Conservation (phyloP, 2,329 filamentous ascomycete species). For the Clonostachys byssicola region DNA sequence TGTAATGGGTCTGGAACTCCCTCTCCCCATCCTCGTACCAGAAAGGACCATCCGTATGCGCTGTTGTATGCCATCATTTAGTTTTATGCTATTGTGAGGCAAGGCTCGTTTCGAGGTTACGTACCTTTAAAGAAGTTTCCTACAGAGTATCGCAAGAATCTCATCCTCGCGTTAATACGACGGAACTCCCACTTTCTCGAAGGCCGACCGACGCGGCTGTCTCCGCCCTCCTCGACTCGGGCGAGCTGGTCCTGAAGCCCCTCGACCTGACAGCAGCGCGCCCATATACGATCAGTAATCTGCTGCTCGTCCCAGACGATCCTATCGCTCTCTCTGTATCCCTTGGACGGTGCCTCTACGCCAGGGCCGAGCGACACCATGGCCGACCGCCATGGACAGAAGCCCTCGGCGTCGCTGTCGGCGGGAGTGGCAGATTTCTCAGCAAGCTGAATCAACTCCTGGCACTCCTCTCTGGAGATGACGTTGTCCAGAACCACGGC, state of each 20-base stretch:
- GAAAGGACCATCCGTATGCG: constrained; percentile 67
- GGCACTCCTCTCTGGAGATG: constrained; percentile 53
- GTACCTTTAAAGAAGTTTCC: constrained; percentile 68
- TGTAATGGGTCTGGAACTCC: constrained; percentile 42
- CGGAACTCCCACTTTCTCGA: constrained; percentile 31
- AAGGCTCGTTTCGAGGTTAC: constrained; percentile 3
- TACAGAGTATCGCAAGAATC: constrained; percentile 68
- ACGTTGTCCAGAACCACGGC: constrained; percentile 60
- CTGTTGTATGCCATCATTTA: constrained; percentile 20
- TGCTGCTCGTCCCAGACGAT: constrained; percentile 70
- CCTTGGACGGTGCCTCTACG: constrained; percentile 48
- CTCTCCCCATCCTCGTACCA: constrained; percentile 43
- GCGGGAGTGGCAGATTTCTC: constrained; percentile 40
- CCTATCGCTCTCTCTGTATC: constrained; percentile 65
- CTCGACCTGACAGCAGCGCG: constrained; percentile 42
- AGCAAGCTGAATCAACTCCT: constrained; percentile 42
- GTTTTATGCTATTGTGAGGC: too few relatives aligned
- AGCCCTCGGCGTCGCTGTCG: constrained; percentile 7
- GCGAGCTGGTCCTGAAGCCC: constrained; percentile 34
- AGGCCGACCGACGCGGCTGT: constrained; percentile 2
- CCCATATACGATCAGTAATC: constrained; percentile 60
- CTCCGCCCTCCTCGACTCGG: constrained; percentile 17
- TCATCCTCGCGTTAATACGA: constrained; percentile 66
- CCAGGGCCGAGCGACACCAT: constrained; percentile 64
- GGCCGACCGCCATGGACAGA: constrained; percentile 58